Evolutionary conservation across 192 early-diverging fungal species (phyloP), one percentile per base, ranked within the genome.

Genomic region (Phycomyces nitens): DNA sequence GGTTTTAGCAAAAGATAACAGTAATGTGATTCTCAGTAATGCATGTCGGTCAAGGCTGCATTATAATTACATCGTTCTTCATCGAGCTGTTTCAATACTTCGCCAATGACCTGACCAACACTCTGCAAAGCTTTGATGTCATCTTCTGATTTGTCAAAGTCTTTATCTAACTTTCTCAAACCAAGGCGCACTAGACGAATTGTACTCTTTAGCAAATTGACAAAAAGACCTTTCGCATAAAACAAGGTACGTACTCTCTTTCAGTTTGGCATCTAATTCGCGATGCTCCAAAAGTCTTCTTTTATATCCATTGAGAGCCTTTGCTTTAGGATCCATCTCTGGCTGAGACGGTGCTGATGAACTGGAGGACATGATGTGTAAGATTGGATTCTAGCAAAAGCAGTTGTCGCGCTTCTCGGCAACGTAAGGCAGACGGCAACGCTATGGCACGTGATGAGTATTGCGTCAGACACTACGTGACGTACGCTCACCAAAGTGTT

Each of bases 31-130:
- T 14, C 11, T 47, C 8, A 18, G 27, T 47, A 42, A 51, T 16
- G 53, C 24, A 15, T 34, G 29, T 7, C 2, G 29, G 29, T 7
- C 29, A 34, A 7, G 29, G 29, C 8, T 0, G 4, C 5, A 27
- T 10, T 11, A 1, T 6, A 85, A 83, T 68, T 85, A 94, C 92
- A 99, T 78, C 92, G 83, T 58, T 99, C 95, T 54, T 92, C 94
- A 65, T 97, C 94, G 66, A 98, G 77, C 80, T 99, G 96, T 73
- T 97, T 98, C 60, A 99, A 81, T 16, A 99, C 94, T 71, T 98
- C 96, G 52, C 94, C 97, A 65, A 99, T 93, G 57, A 98, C 96
- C 74, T 99, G 97, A 3, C 97, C 97, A n/a, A 98, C 94, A 75
- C 91, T 95, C 77, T 99, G 97, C 38, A 99, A 76, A 0, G 97